Evolutionary conservation across 2,329 filamentous ascomycete genomes (phyloP), one percentile per base, ranked within the genome.

Genomic region (Ophiostoma tasmaniense): DNA sequence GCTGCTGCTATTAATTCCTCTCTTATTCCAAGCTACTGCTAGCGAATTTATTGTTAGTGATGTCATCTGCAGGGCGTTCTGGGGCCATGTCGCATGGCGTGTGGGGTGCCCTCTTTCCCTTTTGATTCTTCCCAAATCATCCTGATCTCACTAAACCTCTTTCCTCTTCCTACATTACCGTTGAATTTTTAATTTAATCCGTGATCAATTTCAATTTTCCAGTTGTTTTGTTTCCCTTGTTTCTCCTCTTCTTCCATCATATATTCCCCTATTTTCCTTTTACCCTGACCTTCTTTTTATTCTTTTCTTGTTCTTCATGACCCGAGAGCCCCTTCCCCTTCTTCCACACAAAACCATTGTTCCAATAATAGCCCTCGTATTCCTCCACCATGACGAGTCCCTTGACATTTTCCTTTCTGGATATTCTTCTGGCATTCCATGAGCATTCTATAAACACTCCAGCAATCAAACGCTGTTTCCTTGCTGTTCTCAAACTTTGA

Each of bases 51-150:
- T 17, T n/a, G 20, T 45, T 69, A 42, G 67, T 69, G 68, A 69
- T 69, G 68, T 67, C 68, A 69, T 69, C 65, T 64, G 52, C 59
- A 69, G 59, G 68, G 68, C 64, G 64, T 42, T 37, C 30, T 28
- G 37, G 64, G 37, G 64, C 37, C 37, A 66, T 50, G 64, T 50
- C 22, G 35, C 66, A 52, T 35, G 59, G 13, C 59, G 25, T 62
- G 59, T 70, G 62, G 42, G 42, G 30, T 67, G 42, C 45, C 28
- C n/a, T 62, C 22, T 55, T 55, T 55, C 22, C 50, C 17, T 55
- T 52, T 28, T 55, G 42, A 45, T 25, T 55, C 33, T 55, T 55
- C n/a, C 45, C 13, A 8, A 8, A 52, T 22, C n/a, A 22, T 6
- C 13, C 20, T 45, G 4, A 45, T 45, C 45, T 25, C 50, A 22